Evolutionary conservation across 805 yeast genomes (phyloP).

Genomic region (Wickerhamiella lipophila): DNA sequence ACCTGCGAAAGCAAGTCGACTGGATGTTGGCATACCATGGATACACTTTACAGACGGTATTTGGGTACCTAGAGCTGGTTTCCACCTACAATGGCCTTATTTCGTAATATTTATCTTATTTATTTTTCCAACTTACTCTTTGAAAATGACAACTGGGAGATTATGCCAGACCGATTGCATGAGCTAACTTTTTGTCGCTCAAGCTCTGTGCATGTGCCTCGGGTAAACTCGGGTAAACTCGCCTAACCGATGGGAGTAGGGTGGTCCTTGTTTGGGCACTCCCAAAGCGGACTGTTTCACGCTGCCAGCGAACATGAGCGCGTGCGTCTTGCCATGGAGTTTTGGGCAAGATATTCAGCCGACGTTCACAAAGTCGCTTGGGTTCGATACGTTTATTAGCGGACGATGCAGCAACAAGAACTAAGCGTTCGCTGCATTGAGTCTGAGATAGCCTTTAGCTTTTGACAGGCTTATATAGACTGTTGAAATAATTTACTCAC

Average conservation of each 20-base stretch:
- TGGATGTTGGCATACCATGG: slow-evolving; percentile 14
- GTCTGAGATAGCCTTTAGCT: too few species aligned
- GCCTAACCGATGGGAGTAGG: too few species aligned
- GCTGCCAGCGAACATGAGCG: slow-evolving; percentile 83
- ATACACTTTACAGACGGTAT: slow-evolving; percentile 10
- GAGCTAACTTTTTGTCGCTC: neutral
- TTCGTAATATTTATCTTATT: neutral
- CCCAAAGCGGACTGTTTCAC: slow-evolving; percentile 77
- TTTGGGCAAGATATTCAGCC: slow-evolving; percentile 67
- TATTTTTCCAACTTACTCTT: neutral
- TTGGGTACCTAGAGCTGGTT: slow-evolving; percentile 12
- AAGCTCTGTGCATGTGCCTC: neutral
- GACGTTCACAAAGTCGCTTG: slow-evolving; percentile 56
- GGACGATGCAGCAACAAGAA: neutral
- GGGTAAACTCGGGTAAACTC: neutral
- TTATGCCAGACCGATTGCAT: too few species aligned
- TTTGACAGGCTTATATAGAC: too few species aligned
- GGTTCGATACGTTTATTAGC: slow-evolving; percentile 22
- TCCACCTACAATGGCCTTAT: neutral
- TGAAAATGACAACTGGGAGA: too few species aligned
- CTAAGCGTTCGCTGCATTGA: too few species aligned
- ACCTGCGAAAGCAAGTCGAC: slow-evolving; percentile 10
- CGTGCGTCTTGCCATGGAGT: slow-evolving; percentile 54
- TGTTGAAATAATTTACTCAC: neutral
- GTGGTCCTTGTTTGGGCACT: slow-evolving; percentile 72